Base-by-base conservation (phyloP, 75 land plant species). In the Cunninghamia lanceolata region DNA sequence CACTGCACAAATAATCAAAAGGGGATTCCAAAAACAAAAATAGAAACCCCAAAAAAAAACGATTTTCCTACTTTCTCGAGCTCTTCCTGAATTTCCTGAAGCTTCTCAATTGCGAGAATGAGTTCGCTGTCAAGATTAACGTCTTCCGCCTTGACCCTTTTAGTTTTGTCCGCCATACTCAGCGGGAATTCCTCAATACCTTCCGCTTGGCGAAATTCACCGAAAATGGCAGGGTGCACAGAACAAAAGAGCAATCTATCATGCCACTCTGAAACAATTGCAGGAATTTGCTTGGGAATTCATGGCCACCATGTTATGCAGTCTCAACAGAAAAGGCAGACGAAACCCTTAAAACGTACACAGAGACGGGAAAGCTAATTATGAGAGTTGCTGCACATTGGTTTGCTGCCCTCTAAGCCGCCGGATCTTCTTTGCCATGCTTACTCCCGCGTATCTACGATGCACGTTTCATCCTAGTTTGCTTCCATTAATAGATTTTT, bases 1-100 rank as follows among this genome's bases (percentile, higher is more conserved):
- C 7, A 4, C 68, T 63, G 1, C 25, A n/a, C 68, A 63, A 0
- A 63, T 63, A 21, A 19, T 21, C 2, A 13, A 50, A 50, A 13
- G 16, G 16, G 11, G 16, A 50, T 50, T 56, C 25, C 6, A 56
- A 4, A 56, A 56, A 56, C 4, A 16, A 21, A 56, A 63, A 25
- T 6, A 63, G 2, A 63, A 63, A 21, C 25, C 66, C 28, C 25
- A 54, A 16, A 17, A 21, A 0, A 7, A 28, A 25, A 63, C 8
- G 68, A 63, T 21, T 63, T 21, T 35, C 86, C n/a, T 46, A 95
- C 98, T 94, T 95, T 94, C 71, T 96, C 98, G 82, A 96, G 92
- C 82, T 95, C 96, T 39, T 96, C 98, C 77, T 96, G 98, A 39
- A 95, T 91, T 86, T 96, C 96, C 91, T 96, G 98, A 59, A 96